These are phyloP conservation scores for Lasiodiplodia sp. DNA, from an alignment of 2,329 filamentous ascomycete genomes.

Conservation along the genomic window DNA sequence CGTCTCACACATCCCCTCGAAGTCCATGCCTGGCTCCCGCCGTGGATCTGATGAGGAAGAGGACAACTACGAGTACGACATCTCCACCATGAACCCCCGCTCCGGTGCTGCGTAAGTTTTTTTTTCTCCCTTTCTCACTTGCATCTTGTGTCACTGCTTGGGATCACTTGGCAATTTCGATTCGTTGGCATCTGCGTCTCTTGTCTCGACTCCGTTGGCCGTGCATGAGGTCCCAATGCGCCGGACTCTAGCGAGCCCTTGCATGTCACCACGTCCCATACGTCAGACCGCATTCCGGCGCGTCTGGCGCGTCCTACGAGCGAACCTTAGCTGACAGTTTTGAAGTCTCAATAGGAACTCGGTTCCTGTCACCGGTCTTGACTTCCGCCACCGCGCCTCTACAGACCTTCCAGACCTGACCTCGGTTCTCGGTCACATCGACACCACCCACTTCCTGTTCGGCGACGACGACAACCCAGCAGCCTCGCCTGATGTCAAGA, in stretches of 20 bases:
- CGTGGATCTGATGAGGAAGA: conserved; percentile 88
- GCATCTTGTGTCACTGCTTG: conserved; percentile 19
- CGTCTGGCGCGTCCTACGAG: conserved; percentile 32
- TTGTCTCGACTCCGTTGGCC: conserved; percentile 21
- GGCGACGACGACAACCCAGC: conserved; percentile 68
- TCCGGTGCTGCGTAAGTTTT: conserved; percentile 78
- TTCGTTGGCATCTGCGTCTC: conserved; percentile 25
- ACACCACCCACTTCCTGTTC: conserved; percentile 86
- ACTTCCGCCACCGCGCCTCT: conserved; percentile 65
- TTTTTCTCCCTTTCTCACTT: conserved; percentile 23
- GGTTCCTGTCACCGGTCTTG: conserved; percentile 79
- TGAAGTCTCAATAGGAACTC: conserved; percentile 86
- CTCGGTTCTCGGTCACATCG: conserved; percentile 76
- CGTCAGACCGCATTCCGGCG: conserved; percentile 36
- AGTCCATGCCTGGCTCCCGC: conserved; percentile 84
- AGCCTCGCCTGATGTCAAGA: conserved; percentile 71
- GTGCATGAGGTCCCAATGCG: conserved; percentile 11
- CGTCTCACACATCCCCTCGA: conserved; percentile 74
- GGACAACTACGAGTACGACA: conserved; percentile 80
- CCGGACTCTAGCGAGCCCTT: conserved; percentile 26
- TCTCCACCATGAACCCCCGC: conserved; percentile 48
- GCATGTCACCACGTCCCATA: conserved; percentile 23
- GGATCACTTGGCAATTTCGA: conserved; percentile 23
- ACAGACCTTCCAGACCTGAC: conserved; percentile 53
- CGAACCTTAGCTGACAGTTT: conserved; percentile 34